Evolutionary conservation across 176 grass and related monocot genomes (phyloP), one percentile per base, ranked within the genome.

Genomic region (Neostapfia colusana): DNA sequence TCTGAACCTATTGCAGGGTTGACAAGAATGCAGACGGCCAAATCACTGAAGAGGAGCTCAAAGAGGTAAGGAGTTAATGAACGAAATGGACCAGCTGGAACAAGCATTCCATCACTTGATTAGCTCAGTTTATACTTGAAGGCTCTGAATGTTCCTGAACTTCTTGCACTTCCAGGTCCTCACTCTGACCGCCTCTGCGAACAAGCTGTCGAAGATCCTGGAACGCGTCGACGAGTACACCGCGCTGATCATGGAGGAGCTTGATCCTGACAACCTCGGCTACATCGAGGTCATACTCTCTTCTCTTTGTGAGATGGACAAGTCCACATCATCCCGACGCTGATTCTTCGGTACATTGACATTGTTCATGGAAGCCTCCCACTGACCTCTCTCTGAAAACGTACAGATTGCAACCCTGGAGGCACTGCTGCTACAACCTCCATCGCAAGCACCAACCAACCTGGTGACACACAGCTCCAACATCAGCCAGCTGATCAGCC

Each of bases 221-320:
- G 95, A 98, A 67, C 89, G 87, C 9, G 91, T 90, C 31, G 91
- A 94, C 23, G 95, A 98, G 78, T 98, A 98, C 91, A 90, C 91
- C 10, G 95, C 95, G 0, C 34, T 98, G 21, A 98, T 98, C 89
- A 94, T 98, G 91, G 95, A 98, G 73, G 95, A 92, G 76, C 76
- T 98, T 1, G 95, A 98, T 36, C 95, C 89, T 1, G 73, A 78
- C 17, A 85, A 90, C 44, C 78, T 90, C 9, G 95, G 95, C 43
- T 98, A 92, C 76, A 92, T 98, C 18, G 95, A 98, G 67, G 93
- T 97, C 24, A 67, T 37, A 21, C 64, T 50, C 26, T 35, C 18
- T 17, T 12, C 42, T 18, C 44, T 45, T 71, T n/a, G 2, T 31
- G 31, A 31, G 2, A 31, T 31, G 1, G 31, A 3, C 31, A 31